Evolutionary conservation across 495 filamentous ascomycete genomes (phyloP).

Genomic region (Gamarada debralockiae): DNA sequence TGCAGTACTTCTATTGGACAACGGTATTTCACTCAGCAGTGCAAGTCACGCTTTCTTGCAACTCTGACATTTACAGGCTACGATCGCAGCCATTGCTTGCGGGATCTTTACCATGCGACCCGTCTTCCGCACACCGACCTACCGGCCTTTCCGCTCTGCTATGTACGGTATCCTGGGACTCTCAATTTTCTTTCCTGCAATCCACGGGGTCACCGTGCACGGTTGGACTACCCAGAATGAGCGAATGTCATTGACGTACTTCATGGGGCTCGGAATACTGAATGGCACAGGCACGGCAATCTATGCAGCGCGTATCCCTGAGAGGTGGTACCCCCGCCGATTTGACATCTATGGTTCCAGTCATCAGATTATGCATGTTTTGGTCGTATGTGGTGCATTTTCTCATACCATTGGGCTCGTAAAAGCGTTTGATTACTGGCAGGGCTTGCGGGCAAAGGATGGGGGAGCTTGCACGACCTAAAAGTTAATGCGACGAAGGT

Average conservation of each 20-base stretch:
- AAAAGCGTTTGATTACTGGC: constrained; percentile 4
- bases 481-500: no score
- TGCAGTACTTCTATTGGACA: no score
- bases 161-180: no score
- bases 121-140: no score
- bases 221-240: constrained; percentile 60
- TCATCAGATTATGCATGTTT: constrained; percentile 72
- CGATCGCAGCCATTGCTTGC: no score
- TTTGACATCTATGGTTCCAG: constrained; percentile 73
- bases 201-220: constrained; percentile 39
- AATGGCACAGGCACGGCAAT: constrained; percentile 66
- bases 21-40: no score
- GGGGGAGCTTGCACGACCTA: constrained; percentile 5
- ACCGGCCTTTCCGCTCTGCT: no score
- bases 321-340: constrained; percentile 51
- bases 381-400: constrained; percentile 52
- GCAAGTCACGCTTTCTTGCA: no score
- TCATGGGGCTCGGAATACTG: constrained; percentile 61
- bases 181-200: constrained; percentile 67
- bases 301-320: constrained; percentile 60
- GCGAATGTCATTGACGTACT: constrained; percentile 75
- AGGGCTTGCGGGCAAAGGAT: constrained; percentile 4
- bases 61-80: no score
- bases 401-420: constrained; percentile 2
- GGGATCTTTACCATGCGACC: no score